Evolutionary conservation across 2,329 filamentous ascomycete species (phyloP).

Genomic region (Sclerotinia glacialis): DNA sequence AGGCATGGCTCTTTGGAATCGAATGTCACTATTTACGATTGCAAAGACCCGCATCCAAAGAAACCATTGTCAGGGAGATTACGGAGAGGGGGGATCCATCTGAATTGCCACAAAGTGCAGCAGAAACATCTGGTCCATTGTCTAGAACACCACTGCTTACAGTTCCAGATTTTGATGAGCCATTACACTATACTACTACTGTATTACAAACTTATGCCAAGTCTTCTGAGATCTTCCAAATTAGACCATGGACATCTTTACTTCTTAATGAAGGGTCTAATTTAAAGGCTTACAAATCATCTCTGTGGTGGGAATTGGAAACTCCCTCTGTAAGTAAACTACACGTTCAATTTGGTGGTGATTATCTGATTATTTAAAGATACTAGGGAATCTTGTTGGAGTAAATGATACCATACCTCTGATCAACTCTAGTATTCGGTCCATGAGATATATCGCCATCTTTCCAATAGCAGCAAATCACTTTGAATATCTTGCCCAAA

Average conservation of each 20-base stretch:
- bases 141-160: neutral
- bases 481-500: conserved; percentile 49
- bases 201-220: neutral
- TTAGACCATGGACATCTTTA: conserved; percentile 58
- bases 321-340: conserved; percentile 44
- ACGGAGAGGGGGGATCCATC: neutral
- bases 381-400: conserved; percentile 54
- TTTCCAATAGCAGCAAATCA: conserved; percentile 65
- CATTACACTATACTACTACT: neutral
- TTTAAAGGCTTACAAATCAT: conserved; percentile 61
- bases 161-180: neutral
- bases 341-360: neutral
- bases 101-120: neutral
- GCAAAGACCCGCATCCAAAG: conserved; percentile 26
- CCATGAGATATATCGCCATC: conserved; percentile 60
- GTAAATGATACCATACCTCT: conserved; percentile 37
- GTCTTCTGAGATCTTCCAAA: conserved; percentile 27
- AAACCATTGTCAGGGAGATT: neutral
- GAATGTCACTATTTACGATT: conserved; percentile 59
- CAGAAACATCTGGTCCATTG: neutral
- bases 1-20: conserved; percentile 63
- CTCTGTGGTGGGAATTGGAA: conserved; percentile 66
- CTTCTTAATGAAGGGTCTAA: conserved; percentile 74
- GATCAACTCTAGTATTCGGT: conserved; percentile 46
- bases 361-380: conserved; percentile 41